Conservation (phyloP, 2,329 filamentous ascomycete species). For the Colletotrichum chrysophilum region DNA sequence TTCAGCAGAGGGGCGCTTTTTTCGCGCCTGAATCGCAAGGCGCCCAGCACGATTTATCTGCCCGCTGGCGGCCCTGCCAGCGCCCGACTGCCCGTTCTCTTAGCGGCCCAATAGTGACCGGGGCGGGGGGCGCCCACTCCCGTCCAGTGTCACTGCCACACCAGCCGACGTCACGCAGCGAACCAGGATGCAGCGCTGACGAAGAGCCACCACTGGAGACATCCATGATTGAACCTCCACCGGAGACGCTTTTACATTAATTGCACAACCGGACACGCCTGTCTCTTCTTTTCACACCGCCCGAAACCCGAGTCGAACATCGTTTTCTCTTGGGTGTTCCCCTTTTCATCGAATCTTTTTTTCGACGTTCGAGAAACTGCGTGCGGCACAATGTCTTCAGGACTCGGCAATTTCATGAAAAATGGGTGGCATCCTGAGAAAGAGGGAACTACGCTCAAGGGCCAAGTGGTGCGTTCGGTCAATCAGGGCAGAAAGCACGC, state of each 20-base stretch:
- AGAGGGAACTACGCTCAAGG: conserved; percentile 42
- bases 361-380: not conserved
- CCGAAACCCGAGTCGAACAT: not conserved
- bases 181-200: conserved; percentile 16
- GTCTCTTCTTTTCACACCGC: conserved; percentile 6
- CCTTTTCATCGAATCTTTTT: not conserved
- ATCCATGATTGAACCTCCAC: conserved; percentile 1
- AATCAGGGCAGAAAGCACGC: not conserved
- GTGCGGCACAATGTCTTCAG: conserved; percentile 40
- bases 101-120: conserved; percentile 1
- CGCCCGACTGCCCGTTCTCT: not conserved
- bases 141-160: conserved; percentile 5
- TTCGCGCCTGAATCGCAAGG: conserved; percentile 20
- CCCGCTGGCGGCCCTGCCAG: not conserved
- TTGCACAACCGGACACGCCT: not conserved
- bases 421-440: conserved; percentile 60
- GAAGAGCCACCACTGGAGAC: conserved; percentile 13
- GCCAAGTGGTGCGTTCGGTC: conserved; percentile 48
- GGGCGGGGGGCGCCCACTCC: not conserved
- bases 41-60: not conserved
- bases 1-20: not conserved
- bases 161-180: conserved; percentile 14
- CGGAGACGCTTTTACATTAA: conserved; percentile 4
- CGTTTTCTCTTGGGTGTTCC: not conserved
- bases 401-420: conserved; percentile 54